Evolutionary conservation across 352 stramenopile genomes (phyloP).

Genomic region (Pythium rishiriense): DNA sequence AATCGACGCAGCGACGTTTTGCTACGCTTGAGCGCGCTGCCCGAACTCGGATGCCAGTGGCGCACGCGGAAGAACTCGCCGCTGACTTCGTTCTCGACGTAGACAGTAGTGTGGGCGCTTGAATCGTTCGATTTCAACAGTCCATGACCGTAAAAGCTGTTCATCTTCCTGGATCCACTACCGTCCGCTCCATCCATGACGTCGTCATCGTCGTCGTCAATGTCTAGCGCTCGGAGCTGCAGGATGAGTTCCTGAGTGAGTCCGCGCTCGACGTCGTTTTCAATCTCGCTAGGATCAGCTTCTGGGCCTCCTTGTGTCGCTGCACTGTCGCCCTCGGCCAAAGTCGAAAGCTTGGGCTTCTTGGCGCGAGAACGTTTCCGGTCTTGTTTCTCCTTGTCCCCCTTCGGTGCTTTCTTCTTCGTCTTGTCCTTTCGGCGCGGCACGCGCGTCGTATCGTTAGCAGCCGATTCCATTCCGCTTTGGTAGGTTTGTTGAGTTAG

Average conservation of each 20-base stretch:
- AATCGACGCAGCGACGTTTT: conserved; percentile 10
- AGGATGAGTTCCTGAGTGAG: conserved; percentile 29
- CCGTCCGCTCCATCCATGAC: background rate
- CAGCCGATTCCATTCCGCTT: background rate
- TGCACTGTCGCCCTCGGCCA: background rate
- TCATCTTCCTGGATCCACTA: background rate
- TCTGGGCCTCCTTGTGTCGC: background rate
- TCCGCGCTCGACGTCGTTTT: background rate
- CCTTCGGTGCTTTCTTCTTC: background rate
- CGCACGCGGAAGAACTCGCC: conserved; percentile 63
- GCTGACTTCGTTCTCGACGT: conserved; percentile 56
- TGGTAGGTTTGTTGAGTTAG: background rate
- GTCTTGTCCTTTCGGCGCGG: conserved; percentile 4
- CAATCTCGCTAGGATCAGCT: background rate
- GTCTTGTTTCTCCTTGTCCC: conserved; percentile 1
- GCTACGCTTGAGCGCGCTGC: conserved; percentile 4
- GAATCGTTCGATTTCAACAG: background rate
- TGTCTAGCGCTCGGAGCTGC: conserved; percentile 18
- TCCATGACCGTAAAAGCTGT: conserved; percentile 14
- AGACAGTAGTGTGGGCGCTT: conserved; percentile 2
- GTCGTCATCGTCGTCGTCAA: conserved; percentile 9
- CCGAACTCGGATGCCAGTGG: background rate
- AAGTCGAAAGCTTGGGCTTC: conserved; percentile 2
- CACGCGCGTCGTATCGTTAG: background rate
- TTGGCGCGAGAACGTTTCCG: background rate